Conservation (phyloP, 2,329 filamentous ascomycete species). For the Onygenales sp. region DNA sequence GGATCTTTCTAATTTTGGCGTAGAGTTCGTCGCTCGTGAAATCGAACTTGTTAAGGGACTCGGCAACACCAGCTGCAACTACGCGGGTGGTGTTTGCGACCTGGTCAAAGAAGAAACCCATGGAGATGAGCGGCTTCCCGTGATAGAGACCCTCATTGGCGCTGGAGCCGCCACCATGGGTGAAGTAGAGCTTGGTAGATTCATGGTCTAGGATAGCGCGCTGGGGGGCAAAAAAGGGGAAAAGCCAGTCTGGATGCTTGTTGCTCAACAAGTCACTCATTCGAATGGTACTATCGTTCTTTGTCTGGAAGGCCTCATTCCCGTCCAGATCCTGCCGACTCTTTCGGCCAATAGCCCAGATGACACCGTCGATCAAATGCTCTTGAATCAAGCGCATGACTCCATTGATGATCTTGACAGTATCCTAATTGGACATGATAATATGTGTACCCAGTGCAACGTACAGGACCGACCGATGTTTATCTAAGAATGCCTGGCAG, state of each 20-base stretch:
- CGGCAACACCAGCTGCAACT: conserved; percentile 24
- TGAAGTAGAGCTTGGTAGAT: conserved; percentile 29
- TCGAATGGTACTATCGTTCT: background rate
- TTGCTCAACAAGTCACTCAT: background rate
- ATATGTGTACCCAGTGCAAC: conserved; percentile 37
- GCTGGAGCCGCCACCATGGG: conserved; percentile 34
- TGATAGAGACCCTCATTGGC: conserved; percentile 35
- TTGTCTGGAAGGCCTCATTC: no score
- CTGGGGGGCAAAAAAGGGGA: conserved; percentile 32
- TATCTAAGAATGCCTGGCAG: conserved; percentile 21
- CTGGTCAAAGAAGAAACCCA: conserved; percentile 37
- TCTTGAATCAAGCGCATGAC: conserved; percentile 18
- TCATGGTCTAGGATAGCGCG: conserved; percentile 30
- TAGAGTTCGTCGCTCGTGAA: conserved; percentile 26
- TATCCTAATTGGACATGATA: conserved; percentile 20
- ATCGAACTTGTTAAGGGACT: conserved; percentile 28
- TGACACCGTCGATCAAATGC: conserved; percentile 29
- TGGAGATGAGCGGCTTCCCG: conserved; percentile 26
- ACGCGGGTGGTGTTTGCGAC: conserved; percentile 30
- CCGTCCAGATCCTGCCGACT: conserved; percentile 12
- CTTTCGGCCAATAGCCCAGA: conserved; percentile 27
- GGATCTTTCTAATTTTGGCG: conserved; percentile 14
- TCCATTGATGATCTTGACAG: conserved; percentile 24
- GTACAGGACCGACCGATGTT: conserved; percentile 28
- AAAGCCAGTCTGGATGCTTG: conserved; percentile 21